These are phyloP conservation scores for Pseudoperonospora humuli DNA, from an alignment of 352 stramenopile species.

Conservation along the genomic window DNA sequence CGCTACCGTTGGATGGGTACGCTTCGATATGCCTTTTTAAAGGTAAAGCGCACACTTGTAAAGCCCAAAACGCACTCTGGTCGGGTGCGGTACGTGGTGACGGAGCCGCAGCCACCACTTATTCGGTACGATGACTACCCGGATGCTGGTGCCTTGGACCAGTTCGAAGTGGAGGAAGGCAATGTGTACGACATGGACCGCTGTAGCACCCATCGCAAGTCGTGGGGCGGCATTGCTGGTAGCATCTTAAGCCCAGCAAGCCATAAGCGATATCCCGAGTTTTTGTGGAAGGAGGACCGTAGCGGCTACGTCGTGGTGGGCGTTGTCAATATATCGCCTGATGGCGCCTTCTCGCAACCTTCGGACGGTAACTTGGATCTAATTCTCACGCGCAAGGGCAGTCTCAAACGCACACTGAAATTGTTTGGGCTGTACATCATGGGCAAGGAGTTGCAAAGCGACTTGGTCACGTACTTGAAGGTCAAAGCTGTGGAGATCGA, in stretches of 20 bases:
- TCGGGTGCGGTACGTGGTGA: constrained; percentile 56
- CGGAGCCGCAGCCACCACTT: constrained; percentile 52
- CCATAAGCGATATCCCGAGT: constrained; percentile 45
- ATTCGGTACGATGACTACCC: constrained; percentile 70
- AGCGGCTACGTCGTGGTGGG: constrained; percentile 64
- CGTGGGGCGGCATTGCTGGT: constrained; percentile 47
- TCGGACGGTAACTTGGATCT: constrained; percentile 75
- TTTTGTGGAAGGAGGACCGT: constrained; percentile 54
- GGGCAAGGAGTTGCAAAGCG: constrained; percentile 63
- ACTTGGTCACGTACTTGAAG: constrained; percentile 69
- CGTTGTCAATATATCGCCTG: constrained; percentile 61
- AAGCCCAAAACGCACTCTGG: constrained; percentile 60
- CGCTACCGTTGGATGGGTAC: constrained; percentile 76
- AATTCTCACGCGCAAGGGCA: constrained; percentile 66
- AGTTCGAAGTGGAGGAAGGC: constrained; percentile 78
- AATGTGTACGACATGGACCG: constrained; percentile 64
- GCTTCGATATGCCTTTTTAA: constrained; percentile 65
- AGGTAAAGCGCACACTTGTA: constrained; percentile 57
- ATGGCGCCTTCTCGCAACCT: constrained; percentile 62
- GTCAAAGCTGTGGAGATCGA: constrained; percentile 69
- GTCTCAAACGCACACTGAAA: constrained; percentile 33
- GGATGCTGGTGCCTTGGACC: constrained; percentile 62
- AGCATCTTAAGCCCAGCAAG: constrained; percentile 57
- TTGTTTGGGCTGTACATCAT: constrained; percentile 59
- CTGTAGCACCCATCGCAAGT: constrained; percentile 48